Percentiles rank a stretch among this genome's conserved stretches.
phyloP scores from a whole-genome alignment of 352 stramenopile species.

The Phytophthora pisi region DNA sequence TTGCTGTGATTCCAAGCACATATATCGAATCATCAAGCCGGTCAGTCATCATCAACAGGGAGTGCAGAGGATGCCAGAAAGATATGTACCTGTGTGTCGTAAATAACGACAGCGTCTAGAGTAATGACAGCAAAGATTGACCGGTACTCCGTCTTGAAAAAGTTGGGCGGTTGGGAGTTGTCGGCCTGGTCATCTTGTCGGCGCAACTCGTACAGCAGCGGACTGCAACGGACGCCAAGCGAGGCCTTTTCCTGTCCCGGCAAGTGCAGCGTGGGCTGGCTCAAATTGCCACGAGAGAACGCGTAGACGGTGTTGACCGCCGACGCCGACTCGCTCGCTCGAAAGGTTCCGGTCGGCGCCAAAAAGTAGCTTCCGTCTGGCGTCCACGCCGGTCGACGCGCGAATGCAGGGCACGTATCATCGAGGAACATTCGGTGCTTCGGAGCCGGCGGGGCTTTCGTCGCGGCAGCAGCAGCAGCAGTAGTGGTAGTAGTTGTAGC shows the following conservation, averaged over 20 bases:
- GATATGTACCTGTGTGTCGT: slow-evolving; percentile 90
- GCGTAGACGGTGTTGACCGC: slow-evolving; percentile 91
- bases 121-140: slow-evolving; percentile 95
- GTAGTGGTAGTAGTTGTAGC: not conserved
- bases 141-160: slow-evolving; percentile 85
- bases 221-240: slow-evolving; percentile 93
- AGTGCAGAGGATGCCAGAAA: not conserved
- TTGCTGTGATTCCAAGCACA: slow-evolving; percentile 43
- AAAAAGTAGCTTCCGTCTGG: slow-evolving; percentile 94
- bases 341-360: slow-evolving; percentile 81
- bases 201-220: slow-evolving; percentile 91
- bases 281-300: slow-evolving; percentile 94
- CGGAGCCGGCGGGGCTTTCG: slow-evolving; percentile 23
- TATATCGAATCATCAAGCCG: not conserved
- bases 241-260: slow-evolving; percentile 93
- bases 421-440: slow-evolving; percentile 93
- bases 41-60: not conserved
- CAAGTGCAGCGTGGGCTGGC: slow-evolving; percentile 92
- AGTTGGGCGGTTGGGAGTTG: slow-evolving; percentile 36
- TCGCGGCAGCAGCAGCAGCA: slow-evolving; percentile 6
- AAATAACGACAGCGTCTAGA: slow-evolving; percentile 93
- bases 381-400: slow-evolving; percentile 92
- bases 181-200: slow-evolving; percentile 9
- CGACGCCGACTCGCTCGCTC: slow-evolving; percentile 43
- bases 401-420: slow-evolving; percentile 95